These are phyloP conservation scores for Globisporangium mamillatum DNA, from an alignment of 352 stramenopile species.

Conservation along the genomic window DNA sequence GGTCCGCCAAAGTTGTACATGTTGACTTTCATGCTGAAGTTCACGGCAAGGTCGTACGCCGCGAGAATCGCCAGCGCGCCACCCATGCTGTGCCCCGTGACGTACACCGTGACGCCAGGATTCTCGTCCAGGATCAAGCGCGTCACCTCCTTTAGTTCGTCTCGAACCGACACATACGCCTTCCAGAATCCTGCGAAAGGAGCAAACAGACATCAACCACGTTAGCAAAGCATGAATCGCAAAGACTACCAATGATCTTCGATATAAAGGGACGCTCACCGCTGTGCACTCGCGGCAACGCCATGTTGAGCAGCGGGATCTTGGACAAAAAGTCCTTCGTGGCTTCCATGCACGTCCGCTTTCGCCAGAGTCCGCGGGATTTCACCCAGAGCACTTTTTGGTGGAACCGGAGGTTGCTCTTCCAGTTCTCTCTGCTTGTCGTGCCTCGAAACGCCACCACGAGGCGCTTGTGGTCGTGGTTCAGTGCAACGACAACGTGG, in stretches of 20 bases:
- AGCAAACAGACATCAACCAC: background rate
- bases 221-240: background rate
- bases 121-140: constrained; percentile 81
- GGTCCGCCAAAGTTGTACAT: constrained; percentile 91
- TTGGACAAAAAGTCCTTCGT: constrained; percentile 64
- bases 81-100: constrained; percentile 92
- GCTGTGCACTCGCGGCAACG: constrained; percentile 79
- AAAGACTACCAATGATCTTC: background rate
- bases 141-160: constrained; percentile 74
- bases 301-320: constrained; percentile 81
- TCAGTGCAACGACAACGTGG: constrained; percentile 59
- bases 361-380: constrained; percentile 48
- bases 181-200: constrained; percentile 69
- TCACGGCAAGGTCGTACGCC: constrained; percentile 81
- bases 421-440: constrained; percentile 87
- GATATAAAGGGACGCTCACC: constrained; percentile 33
- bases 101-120: constrained; percentile 83
- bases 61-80: constrained; percentile 88
- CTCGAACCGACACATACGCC: constrained; percentile 77
- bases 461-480: constrained; percentile 55
- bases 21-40: constrained; percentile 82
- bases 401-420: constrained; percentile 82
- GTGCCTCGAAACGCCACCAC: constrained; percentile 86
- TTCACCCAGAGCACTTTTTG: constrained; percentile 80
- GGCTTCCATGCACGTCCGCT: constrained; percentile 58